These are phyloP conservation scores for Aureobasidium sp. DNA, from an alignment of 2,329 filamentous ascomycete species.

Conservation along the genomic window DNA sequence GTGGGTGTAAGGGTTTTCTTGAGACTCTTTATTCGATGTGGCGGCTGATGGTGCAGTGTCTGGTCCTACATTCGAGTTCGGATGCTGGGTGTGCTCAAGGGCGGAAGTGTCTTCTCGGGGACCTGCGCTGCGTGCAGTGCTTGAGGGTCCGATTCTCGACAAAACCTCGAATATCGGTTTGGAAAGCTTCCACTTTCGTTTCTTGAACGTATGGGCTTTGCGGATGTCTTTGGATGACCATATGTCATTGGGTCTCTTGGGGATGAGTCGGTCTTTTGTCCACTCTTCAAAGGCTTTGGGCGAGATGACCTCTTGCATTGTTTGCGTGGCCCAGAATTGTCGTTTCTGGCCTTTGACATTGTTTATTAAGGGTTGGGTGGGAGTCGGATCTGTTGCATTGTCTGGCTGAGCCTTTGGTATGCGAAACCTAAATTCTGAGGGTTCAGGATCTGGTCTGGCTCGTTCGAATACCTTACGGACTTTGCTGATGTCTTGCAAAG, in stretches of 20 bases:
- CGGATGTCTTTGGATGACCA: constrained; percentile 1
- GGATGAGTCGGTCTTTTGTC: background rate
- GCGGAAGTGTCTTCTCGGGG: too few relatives aligned
- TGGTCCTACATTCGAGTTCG: too few relatives aligned
- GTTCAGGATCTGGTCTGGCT: background rate
- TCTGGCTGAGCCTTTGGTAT: background rate
- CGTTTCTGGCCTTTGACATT: background rate
- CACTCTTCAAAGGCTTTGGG: background rate
- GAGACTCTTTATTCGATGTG: too few relatives aligned
- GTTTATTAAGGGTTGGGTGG: background rate
- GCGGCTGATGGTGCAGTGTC: too few relatives aligned
- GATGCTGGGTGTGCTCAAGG: too few relatives aligned
- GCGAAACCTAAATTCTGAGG: background rate
- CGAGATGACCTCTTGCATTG: background rate
- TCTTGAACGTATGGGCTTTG: background rate
- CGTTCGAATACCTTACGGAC: background rate
- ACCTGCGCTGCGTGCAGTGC: background rate
- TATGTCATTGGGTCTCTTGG: background rate
- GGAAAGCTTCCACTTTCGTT: background rate
- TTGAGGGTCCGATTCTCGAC: background rate
- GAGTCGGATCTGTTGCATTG: background rate
- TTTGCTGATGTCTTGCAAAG: background rate
- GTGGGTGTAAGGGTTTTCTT: too few relatives aligned
- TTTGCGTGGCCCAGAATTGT: background rate
- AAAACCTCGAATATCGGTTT: too few relatives aligned